phyloP scores from a whole-genome alignment of 805 yeast genomes.

The Ogataea pignaliae region DNA sequence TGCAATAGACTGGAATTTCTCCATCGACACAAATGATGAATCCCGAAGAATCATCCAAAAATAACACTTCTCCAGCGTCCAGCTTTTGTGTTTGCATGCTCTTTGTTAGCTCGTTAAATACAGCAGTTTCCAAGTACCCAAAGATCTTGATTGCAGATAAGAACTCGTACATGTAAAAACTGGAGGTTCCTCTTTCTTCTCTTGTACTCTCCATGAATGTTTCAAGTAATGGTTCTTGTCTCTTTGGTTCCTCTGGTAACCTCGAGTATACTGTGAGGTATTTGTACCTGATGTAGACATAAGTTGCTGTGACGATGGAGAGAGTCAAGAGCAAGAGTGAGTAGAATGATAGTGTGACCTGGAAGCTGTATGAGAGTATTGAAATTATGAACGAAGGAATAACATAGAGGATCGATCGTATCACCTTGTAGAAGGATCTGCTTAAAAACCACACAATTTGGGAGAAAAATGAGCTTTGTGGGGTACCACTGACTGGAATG shows the following conservation, averaged over 20 bases:
- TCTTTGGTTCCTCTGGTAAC: constrained; percentile 40
- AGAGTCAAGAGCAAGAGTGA: constrained; percentile 36
- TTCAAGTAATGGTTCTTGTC: constrained; percentile 42
- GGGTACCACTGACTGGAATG: too few species aligned
- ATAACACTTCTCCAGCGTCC: constrained; percentile 69
- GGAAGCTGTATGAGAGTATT: constrained; percentile 41
- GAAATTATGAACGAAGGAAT: constrained; percentile 18
- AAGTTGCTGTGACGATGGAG: constrained; percentile 31
- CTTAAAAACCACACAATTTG: constrained; percentile 16
- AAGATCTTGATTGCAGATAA: constrained; percentile 87
- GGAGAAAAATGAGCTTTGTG: neutral
- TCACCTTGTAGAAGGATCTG: constrained; percentile 11
- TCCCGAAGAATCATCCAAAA: constrained; percentile 64
- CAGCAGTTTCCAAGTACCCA: constrained; percentile 87
- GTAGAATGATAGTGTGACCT: constrained; percentile 48
- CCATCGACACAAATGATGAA: constrained; percentile 94
- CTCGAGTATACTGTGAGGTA: constrained; percentile 62
- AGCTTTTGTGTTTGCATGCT: constrained; percentile 86
- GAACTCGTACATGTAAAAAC: constrained; percentile 74
- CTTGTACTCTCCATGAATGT: constrained; percentile 38
- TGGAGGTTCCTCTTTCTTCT: constrained; percentile 21
- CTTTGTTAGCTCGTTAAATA: constrained; percentile 87
- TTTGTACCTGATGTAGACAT: constrained; percentile 54
- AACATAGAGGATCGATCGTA: constrained; percentile 14
- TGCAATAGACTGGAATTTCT: constrained; percentile 69